Evolutionary conservation across 140 eudicot species (phyloP).

Genomic region (Erigeron philadelphicus): DNA sequence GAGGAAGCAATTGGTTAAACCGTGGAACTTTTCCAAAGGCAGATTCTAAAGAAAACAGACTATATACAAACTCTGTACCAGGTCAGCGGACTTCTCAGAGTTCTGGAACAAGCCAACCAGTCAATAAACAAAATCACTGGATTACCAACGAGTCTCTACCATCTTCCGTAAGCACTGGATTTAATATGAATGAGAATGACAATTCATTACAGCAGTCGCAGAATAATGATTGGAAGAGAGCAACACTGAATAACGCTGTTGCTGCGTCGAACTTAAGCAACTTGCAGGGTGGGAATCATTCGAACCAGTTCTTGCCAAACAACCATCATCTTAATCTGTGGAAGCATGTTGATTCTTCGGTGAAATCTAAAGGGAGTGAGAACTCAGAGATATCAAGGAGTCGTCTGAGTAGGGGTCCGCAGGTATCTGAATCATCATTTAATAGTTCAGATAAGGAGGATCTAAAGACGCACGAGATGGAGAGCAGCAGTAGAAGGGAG

Average conservation of each 20-base stretch:
- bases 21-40: constrained; percentile 34
- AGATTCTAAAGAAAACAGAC: constrained; percentile 35
- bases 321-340: constrained; percentile 45
- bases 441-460: constrained; percentile 48
- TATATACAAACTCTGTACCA: constrained; percentile 33
- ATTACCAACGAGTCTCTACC: constrained; percentile 32
- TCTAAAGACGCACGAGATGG: constrained; percentile 36
- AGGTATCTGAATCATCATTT: constrained; percentile 45
- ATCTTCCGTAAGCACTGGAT: constrained; percentile 33
- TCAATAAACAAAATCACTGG: constrained; percentile 34
- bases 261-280: constrained; percentile 30
- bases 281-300: constrained; percentile 29
- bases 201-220: constrained; percentile 35
- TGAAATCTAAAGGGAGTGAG: constrained; percentile 43
- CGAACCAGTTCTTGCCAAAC: constrained; percentile 35
- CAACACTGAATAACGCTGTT: constrained; percentile 31
- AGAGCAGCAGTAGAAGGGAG: constrained; percentile 42
- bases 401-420: constrained; percentile 41
- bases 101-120: constrained; percentile 34
- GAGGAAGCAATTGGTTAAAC: constrained; percentile 53
- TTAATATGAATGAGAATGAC: constrained; percentile 32
- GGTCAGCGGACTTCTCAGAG: constrained; percentile 40
- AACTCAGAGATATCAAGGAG: constrained; percentile 36
- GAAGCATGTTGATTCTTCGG: constrained; percentile 50
- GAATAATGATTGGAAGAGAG: constrained; percentile 34